Percentiles rank a stretch among this genome's conserved stretches.
phyloP scores from a whole-genome alignment of 2,329 filamentous ascomycete genomes.

The Fonsecaea nubica region DNA sequence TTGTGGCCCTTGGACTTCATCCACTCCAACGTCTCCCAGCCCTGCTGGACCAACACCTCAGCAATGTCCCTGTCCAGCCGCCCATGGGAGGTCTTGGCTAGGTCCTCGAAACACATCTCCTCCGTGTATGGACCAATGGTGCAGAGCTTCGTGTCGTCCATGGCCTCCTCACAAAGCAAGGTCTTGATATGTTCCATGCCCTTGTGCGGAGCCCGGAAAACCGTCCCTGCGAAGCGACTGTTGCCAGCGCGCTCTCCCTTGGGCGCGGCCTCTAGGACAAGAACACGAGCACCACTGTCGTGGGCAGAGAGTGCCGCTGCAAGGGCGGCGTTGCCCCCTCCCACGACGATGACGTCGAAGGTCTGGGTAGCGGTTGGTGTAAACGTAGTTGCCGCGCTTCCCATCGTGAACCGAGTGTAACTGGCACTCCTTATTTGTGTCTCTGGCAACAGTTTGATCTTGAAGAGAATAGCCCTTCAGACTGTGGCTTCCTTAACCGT shows the following conservation, averaged over 20 bases:
- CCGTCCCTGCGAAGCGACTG: slow-evolving; percentile 25
- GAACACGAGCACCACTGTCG: slow-evolving; percentile 49
- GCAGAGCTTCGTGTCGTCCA: slow-evolving; percentile 52
- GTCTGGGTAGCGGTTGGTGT: neutral
- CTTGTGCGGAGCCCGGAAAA: slow-evolving; percentile 24
- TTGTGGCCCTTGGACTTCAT: slow-evolving; percentile 60
- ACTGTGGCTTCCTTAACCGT: too few species aligned
- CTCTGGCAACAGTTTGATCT: too few species aligned
- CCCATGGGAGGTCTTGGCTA: slow-evolving; percentile 62
- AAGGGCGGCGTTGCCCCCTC: slow-evolving; percentile 70
- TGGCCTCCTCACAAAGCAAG: slow-evolving; percentile 63
- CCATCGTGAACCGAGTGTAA: neutral
- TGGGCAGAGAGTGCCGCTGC: slow-evolving; percentile 64
- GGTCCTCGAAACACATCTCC: slow-evolving; percentile 61
- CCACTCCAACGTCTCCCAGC: slow-evolving; percentile 61
- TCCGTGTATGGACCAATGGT: slow-evolving; percentile 64
- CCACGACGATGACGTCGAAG: slow-evolving; percentile 59
- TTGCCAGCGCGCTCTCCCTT: slow-evolving; percentile 20
- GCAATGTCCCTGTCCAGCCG: slow-evolving; percentile 59
- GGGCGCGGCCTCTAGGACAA: slow-evolving; percentile 24
- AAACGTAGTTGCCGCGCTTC: neutral
- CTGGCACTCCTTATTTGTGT: neutral
- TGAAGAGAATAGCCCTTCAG: too few species aligned
- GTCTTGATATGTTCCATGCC: slow-evolving; percentile 65
- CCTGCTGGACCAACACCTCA: slow-evolving; percentile 58